Evolutionary conservation across 768 basidiomycete genomes (phyloP).

Genomic region (Hirschioporus abietinus): DNA sequence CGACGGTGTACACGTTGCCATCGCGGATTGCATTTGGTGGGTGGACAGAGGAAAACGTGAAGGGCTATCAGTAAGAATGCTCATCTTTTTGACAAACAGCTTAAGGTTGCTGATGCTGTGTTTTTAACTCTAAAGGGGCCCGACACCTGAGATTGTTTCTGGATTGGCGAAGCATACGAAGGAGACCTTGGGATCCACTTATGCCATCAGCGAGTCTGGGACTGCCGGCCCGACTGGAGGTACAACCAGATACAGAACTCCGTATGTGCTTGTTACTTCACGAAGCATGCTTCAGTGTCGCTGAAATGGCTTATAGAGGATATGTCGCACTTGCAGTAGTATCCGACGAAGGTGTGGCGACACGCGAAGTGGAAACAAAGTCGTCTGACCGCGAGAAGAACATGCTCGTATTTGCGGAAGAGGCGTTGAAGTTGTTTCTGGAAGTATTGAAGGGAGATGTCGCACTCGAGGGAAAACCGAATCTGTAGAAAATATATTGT

Average conservation of each 20-base stretch:
- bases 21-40: slow-evolving; percentile 16
- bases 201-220: slow-evolving; percentile 18
- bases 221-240: slow-evolving; percentile 17
- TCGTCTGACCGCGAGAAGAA: slow-evolving; percentile 15
- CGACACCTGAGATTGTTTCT: slow-evolving; percentile 15
- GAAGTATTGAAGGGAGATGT: slow-evolving; percentile 15
- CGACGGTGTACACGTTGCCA: slow-evolving; percentile 17
- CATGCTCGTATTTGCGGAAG: slow-evolving; percentile 20
- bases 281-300: neutral
- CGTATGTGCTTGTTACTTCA: slow-evolving; percentile 9
- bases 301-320: slow-evolving; percentile 3
- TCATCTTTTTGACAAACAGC: neutral
- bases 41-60: slow-evolving; percentile 17
- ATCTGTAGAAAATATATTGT: neutral
- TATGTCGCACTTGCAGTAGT: slow-evolving; percentile 12
- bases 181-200: slow-evolving; percentile 15
- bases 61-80: slow-evolving; percentile 13
- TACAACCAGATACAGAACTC: slow-evolving; percentile 7
- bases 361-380: slow-evolving; percentile 14
- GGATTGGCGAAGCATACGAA: slow-evolving; percentile 15
- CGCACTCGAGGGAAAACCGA: slow-evolving; percentile 8
- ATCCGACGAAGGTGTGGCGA: slow-evolving; percentile 13
- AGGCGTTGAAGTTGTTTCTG: slow-evolving; percentile 11
- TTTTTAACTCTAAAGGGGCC: slow-evolving; percentile 12
- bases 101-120: neutral